phyloP scores from a whole-genome alignment of 768 basidiomycete genomes.

The Guyanaporus albipodus region DNA sequence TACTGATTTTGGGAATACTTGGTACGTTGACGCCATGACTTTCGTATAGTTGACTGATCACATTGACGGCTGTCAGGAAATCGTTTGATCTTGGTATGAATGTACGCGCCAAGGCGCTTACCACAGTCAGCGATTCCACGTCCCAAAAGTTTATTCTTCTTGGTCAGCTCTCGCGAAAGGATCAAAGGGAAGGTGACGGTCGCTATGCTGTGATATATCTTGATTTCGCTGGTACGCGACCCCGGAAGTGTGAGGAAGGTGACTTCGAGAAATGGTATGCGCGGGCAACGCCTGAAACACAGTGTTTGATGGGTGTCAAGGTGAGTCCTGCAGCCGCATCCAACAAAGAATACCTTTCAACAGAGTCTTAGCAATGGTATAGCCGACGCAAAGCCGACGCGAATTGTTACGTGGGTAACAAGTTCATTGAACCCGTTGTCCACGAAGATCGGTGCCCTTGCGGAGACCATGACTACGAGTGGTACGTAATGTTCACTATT shows the following conservation, averaged over 20 bases:
- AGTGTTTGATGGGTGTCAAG: slow-evolving; percentile 95
- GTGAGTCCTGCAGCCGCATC: slow-evolving; percentile 36
- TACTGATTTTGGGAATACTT: slow-evolving; percentile 74
- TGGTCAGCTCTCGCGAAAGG: slow-evolving; percentile 65
- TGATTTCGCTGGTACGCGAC: slow-evolving; percentile 71
- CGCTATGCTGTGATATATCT: slow-evolving; percentile 72
- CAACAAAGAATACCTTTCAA: not conserved
- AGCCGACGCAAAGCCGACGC: slow-evolving; percentile 75
- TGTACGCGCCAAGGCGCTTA: slow-evolving; percentile 70
- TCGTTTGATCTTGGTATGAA: slow-evolving; percentile 64
- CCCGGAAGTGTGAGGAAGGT: slow-evolving; percentile 58
- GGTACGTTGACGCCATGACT: slow-evolving; percentile 49
- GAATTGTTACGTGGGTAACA: slow-evolving; percentile 86
- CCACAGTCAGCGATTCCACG: slow-evolving; percentile 91
- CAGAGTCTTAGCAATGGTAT: slow-evolving; percentile 82
- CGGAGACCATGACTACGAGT: slow-evolving; percentile 87
- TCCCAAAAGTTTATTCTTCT: slow-evolving; percentile 94
- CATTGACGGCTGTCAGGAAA: slow-evolving; percentile 46
- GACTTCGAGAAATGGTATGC: slow-evolving; percentile 94
- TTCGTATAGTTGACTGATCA: not conserved
- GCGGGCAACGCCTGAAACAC: slow-evolving; percentile 50
- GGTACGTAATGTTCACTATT: slow-evolving; percentile 47
- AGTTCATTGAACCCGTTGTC: slow-evolving; percentile 81
- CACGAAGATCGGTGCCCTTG: slow-evolving; percentile 84
- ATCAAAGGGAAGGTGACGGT: slow-evolving; percentile 49